Percentiles rank a stretch among this genome's conserved stretches.
Conservation (phyloP, 2,329 filamentous ascomycete genomes). For the Beauveria medogensis region DNA sequence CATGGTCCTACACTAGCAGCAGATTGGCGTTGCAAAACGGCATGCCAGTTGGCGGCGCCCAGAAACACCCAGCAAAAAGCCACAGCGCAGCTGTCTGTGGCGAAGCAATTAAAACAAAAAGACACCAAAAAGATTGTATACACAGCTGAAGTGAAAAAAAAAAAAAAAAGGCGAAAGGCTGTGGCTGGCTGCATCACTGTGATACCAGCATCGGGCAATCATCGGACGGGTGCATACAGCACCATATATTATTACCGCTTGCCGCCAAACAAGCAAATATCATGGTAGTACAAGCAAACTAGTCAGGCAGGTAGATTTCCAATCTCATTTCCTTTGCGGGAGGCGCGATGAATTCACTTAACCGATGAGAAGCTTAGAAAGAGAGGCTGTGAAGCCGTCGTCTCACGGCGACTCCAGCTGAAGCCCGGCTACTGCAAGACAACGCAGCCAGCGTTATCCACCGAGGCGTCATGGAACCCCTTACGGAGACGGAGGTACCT, state of each 20-base stretch:
- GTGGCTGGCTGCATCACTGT: background rate
- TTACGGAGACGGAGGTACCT: background rate
- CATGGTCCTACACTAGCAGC: too few species aligned
- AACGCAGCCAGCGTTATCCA: background rate
- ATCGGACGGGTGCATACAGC: background rate
- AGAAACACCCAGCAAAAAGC: background rate
- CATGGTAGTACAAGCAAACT: background rate
- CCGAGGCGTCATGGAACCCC: background rate
- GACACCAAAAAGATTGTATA: background rate
- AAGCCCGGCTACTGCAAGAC: background rate
- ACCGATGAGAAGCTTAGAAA: too few species aligned
- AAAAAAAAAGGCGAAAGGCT: background rate
- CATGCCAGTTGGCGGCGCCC: too few species aligned
- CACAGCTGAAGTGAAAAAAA: background rate
- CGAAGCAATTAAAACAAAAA: background rate
- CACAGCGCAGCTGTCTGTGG: constrained; percentile 1
- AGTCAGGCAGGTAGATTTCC: background rate
- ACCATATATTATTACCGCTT: too few species aligned
- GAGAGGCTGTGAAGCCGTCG: too few species aligned
- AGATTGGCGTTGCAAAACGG: too few species aligned
- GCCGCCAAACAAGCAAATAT: background rate
- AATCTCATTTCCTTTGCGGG: too few species aligned
- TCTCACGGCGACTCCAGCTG: background rate
- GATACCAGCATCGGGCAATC: background rate
- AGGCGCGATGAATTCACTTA: background rate